Conservation (phyloP, 2,329 filamentous ascomycete species). For the Ambrosiella xylebori region DNA sequence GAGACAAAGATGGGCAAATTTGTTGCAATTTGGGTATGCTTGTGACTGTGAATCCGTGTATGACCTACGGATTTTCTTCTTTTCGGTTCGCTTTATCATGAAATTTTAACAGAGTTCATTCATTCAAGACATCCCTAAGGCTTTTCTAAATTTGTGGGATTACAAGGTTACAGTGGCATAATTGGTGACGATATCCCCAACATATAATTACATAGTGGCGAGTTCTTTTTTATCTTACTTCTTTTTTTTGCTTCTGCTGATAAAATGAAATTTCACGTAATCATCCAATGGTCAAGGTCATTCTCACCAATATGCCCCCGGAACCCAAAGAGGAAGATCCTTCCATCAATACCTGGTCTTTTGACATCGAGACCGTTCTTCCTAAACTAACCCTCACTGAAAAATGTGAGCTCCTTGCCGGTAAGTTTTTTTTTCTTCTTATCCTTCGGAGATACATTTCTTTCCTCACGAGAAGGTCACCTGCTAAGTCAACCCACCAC, state of each 20-base stretch:
- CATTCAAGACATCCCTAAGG: too few species aligned
- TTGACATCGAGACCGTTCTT: slow-evolving; percentile 43
- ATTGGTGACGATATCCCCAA: neutral
- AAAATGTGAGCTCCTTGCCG: slow-evolving; percentile 66
- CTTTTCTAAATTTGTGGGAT: neutral
- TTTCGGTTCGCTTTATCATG: too few species aligned
- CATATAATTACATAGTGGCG: neutral
- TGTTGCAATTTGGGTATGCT: too few species aligned
- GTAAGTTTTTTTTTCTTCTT: slow-evolving; percentile 26
- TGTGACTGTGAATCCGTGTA: too few species aligned
- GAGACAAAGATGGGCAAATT: too few species aligned
- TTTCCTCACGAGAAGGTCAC: slow-evolving; percentile 15
- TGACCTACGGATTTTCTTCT: too few species aligned
- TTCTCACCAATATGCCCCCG: neutral
- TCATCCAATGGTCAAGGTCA: neutral
- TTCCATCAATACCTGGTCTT: slow-evolving; percentile 12
- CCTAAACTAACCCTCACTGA: slow-evolving; percentile 53
- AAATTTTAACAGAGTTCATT: too few species aligned
- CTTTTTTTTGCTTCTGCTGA: neutral
- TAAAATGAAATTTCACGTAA: neutral
- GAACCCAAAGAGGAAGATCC: neutral
- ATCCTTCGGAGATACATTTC: too few species aligned
- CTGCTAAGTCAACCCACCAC: slow-evolving; percentile 36
- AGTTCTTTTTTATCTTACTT: neutral
- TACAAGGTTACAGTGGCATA: neutral